Base-by-base conservation (phyloP, 208 protist genomes). In the Leishmania aethiopica region DNA sequence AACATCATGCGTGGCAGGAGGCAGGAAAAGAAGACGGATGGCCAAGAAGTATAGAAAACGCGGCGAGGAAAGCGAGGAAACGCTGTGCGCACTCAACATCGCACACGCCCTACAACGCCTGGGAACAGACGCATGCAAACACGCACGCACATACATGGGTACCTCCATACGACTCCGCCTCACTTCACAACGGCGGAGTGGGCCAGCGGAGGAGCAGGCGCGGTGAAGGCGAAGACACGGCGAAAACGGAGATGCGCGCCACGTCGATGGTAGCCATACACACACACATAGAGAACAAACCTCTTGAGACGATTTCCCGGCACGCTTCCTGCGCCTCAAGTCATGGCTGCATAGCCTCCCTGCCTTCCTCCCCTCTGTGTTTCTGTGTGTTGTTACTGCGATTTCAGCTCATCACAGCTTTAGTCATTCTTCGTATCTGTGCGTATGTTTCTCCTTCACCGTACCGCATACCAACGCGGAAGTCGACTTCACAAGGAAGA, bases 1-100 rank as follows among this genome's bases (percentile, higher is more conserved):
- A 75, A 75, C 32, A 70, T 45, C 67, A 85, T 28, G 32, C 32
- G 10, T 40, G 10, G 62, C 28, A 32, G 32, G 32, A 69, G 32
- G 32, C 62, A 32, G 32, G 28, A 13, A 4, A 77, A 59, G 13
- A 77, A 59, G 13, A 57, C 60, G 82, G 75, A 82, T 62, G n/a
- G 49, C 37, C 75, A 64, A 79, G 28, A 85, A 75, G 40, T 60
- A 32, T 62, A 75, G 59, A 66, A 60, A 81, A 49, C 8, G 72
- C 62, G 15, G 11, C 62, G 32, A 25, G 32, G 32, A 69, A 32
- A 35, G 32, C 10, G 15, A 32, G 62, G 62, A 32, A 40, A 42
- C 32, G 8, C 13, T 19, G 62, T 69, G 32, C 32, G 17, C 32
- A 40, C 11, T 69, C 13, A 32, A 22, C 32, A 69, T 69, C 28